Evolutionary conservation across 768 basidiomycete species (phyloP), one percentile per base, ranked within the genome.

Genomic region (Phanerochaete sordida): DNA sequence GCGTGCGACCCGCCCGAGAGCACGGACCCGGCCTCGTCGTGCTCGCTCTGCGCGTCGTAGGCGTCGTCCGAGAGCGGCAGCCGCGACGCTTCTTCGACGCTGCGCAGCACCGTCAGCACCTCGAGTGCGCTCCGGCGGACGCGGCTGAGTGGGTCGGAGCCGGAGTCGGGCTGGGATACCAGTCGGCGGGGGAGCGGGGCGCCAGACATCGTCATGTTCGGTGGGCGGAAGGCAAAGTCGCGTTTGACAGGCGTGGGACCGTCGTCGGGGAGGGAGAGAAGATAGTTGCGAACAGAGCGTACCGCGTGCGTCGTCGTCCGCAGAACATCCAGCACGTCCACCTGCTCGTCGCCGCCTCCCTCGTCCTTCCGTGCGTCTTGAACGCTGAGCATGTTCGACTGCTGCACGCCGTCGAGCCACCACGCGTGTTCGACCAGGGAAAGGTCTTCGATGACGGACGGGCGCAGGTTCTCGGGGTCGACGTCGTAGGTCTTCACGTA

Each of bases 111-210:
- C 5, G 87, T 81, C 30, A 98, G 82, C 0, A 97, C 90, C 61
- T 95, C 94, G 55, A 98, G 74, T 1, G 93, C 93, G 0, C 87
- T 82, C 53, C 83, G 83, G 24, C 95, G 81, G 56, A 98, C 86
- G 50, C 84, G 76, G 1, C 82, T 79, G 19, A 93, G 74, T 1
- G 88, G 86, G 66, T 92, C 87, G 7, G 78, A 73, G 3, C 75
- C 75, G 8, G 73, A 64, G 58, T 74, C 72, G 15, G 72, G 65
- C 50, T 69, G 73, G 51, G 68, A 71, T 23, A 66, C 58, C 58
- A 63, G 74, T 54, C 70, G 76, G 69, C 76, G 77, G 63, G 73
- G 75, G 27, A 78, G 77, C 53, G 72, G 76, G 13, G 45, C 33
- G 33, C 31, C 9, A 3, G 54, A 44, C 24, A 26, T 30, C 13